These are phyloP conservation scores for Chlamydomonas eustigma DNA, from an alignment of 139 green algal species.

Conservation along the genomic window DNA sequence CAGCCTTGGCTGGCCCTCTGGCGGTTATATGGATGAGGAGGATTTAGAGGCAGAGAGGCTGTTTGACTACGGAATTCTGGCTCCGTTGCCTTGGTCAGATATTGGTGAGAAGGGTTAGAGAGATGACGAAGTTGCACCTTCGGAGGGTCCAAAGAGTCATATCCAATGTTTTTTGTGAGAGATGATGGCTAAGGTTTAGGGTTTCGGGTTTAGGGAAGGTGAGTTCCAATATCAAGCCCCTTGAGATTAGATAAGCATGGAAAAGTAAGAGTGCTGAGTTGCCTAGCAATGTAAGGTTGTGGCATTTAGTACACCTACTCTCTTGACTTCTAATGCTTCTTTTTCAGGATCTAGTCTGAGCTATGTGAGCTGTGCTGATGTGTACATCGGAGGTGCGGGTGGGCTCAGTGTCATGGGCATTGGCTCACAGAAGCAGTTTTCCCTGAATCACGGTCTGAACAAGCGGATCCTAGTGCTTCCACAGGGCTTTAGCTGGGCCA, in stretches of 20 bases:
- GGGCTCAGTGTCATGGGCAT: not conserved
- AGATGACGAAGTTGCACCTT: too few relatives aligned
- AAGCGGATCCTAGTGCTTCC: not conserved
- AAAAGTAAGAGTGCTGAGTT: too few relatives aligned
- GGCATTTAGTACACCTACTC: too few relatives aligned
- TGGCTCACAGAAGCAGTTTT: not conserved
- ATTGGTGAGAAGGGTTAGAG: not conserved
- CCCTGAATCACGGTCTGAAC: not conserved
- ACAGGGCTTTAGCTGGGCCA: slow-evolving; percentile 38
- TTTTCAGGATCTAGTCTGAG: too few relatives aligned
- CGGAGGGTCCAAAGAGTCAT: too few relatives aligned
- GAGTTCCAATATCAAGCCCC: too few relatives aligned
- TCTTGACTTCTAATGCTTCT: too few relatives aligned
- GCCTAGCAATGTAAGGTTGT: too few relatives aligned
- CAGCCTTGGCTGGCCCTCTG: slow-evolving; percentile 2
- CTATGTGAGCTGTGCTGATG: not conserved
- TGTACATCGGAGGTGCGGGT: not conserved
- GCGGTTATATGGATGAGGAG: slow-evolving; percentile 28
- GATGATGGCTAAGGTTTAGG: too few relatives aligned
- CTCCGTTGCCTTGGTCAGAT: slow-evolving; percentile 13
- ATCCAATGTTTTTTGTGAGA: too few relatives aligned
- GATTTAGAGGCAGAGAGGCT: slow-evolving; percentile 65
- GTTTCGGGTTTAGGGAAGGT: too few relatives aligned
- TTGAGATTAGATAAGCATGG: too few relatives aligned
- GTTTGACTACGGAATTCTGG: slow-evolving; percentile 60